Evolutionary conservation across 1,284 basidiomycete genomes (phyloP).

Genomic region (Pseudomicrostroma phylloplanum): DNA sequence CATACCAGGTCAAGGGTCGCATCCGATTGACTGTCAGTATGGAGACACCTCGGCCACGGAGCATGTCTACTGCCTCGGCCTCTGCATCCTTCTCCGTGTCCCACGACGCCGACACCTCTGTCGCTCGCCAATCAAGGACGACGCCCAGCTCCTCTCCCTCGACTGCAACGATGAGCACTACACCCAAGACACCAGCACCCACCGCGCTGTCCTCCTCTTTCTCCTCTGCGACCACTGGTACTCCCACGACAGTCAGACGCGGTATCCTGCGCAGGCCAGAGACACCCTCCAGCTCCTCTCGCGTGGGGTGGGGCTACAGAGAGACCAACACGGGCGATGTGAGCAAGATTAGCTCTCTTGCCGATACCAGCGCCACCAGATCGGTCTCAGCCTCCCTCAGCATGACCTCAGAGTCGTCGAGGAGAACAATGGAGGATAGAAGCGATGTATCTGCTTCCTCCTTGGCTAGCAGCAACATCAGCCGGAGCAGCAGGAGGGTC

Average conservation of each 20-base stretch:
- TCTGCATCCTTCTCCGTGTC: too few relatives aligned
- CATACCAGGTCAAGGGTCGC: too few relatives aligned
- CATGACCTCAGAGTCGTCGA: not conserved
- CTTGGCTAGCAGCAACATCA: not conserved
- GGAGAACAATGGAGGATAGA: not conserved
- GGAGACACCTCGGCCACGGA: too few relatives aligned
- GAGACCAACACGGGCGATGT: constrained; percentile 22
- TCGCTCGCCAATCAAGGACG: too few relatives aligned
- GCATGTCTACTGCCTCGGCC: too few relatives aligned
- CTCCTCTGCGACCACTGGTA: not conserved
- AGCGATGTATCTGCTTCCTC: not conserved
- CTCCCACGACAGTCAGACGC: not conserved
- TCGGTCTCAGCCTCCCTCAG: not conserved
- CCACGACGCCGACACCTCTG: too few relatives aligned
- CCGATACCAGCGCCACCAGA: constrained; percentile 17
- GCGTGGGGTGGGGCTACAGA: constrained; percentile 3
- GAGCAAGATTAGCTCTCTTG: constrained; percentile 13
- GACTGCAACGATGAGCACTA: not conserved
- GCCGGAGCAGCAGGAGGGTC: not conserved
- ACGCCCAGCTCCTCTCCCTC: not conserved
- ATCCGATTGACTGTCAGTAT: too few relatives aligned
- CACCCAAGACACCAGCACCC: not conserved
- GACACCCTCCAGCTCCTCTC: not conserved
- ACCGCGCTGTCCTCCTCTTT: not conserved
- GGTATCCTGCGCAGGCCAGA: constrained; percentile 14